Conservation (phyloP, 2,329 filamentous ascomycete species). For the Paecilomyces niveus region DNA sequence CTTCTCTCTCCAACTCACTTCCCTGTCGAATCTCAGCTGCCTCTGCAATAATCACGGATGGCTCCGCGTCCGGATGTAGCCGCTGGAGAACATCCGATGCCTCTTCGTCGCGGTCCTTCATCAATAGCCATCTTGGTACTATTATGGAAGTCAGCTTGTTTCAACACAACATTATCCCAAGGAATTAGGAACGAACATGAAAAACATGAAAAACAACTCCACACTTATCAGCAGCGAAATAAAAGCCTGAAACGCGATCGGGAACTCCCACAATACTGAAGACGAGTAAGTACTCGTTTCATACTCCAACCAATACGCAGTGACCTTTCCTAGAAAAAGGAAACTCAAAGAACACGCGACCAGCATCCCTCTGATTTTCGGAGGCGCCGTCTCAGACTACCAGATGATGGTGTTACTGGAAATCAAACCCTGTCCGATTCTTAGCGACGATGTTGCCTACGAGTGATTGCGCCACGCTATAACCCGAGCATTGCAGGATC, state of each 20-base stretch:
- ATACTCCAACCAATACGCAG: slow-evolving; percentile 16
- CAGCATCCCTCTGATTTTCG: slow-evolving; percentile 10
- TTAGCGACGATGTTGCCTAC: slow-evolving; percentile 49
- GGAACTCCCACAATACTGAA: slow-evolving; percentile 19
- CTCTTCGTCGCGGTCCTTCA: slow-evolving; percentile 9
- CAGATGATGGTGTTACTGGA: slow-evolving; percentile 19
- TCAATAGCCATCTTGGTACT: slow-evolving; percentile 17
- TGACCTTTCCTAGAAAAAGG: slow-evolving; percentile 14
- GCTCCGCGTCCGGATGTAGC: slow-evolving; percentile 5
- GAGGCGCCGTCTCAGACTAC: slow-evolving; percentile 17
- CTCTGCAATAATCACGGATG: slow-evolving; percentile 7
- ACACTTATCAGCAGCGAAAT: slow-evolving; percentile 10
- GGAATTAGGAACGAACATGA: slow-evolving; percentile 7
- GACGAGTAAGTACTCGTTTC: slow-evolving; percentile 16
- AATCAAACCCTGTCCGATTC: slow-evolving; percentile 32
- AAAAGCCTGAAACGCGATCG: slow-evolving; percentile 10
- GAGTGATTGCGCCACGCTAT: slow-evolving; percentile 48
- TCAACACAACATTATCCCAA: background rate
- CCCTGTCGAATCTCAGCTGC: slow-evolving; percentile 9
- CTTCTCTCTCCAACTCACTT: slow-evolving; percentile 5
- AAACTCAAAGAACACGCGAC: slow-evolving; percentile 12
- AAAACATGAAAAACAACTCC: slow-evolving; percentile 11
- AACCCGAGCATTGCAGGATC: slow-evolving; percentile 49
- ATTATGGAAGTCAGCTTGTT: background rate
- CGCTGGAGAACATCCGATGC: slow-evolving; percentile 13